These are phyloP conservation scores for Lizonia empirigonia DNA, from an alignment of 2,329 filamentous ascomycete genomes.

Conservation along the genomic window DNA sequence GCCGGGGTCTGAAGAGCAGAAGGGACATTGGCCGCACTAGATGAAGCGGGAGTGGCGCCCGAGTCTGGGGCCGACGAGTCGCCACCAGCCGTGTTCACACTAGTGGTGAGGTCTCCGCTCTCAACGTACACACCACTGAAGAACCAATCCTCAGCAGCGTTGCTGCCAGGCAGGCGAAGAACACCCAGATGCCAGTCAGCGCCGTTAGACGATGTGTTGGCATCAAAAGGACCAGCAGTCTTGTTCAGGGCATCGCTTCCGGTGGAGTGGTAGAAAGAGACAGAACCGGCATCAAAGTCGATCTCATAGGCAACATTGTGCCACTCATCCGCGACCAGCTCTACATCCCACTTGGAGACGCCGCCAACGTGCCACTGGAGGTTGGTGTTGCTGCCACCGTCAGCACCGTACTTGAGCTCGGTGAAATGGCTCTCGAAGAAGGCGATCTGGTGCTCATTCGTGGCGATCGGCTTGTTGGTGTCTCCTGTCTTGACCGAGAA, in stretches of 20 bases:
- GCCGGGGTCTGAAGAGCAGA: conserved; percentile 8
- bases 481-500: conserved; percentile 67
- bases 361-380: conserved; percentile 69
- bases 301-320: conserved; percentile 79
- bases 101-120: conserved; percentile 54
- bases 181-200: conserved; percentile 75
- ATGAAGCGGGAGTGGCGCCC: conserved; percentile 12
- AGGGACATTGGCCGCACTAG: conserved; percentile 1
- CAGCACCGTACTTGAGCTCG: conserved; percentile 69
- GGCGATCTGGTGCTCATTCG: conserved; percentile 69
- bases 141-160: conserved; percentile 69
- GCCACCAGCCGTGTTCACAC: conserved; percentile 27
- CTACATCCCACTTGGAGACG: conserved; percentile 65
- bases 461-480: conserved; percentile 64
- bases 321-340: conserved; percentile 68
- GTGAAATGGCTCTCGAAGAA: conserved; percentile 75
- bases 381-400: conserved; percentile 57
- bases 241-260: conserved; percentile 63
- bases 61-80: conserved; percentile 18
- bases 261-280: conserved; percentile 73
- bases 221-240: conserved; percentile 65
- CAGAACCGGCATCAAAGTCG: conserved; percentile 65
- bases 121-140: conserved; percentile 76
- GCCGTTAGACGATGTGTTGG: conserved; percentile 67
- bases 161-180: conserved; percentile 66